phyloP scores from a whole-genome alignment of 805 yeast species.

The Starmerella vaccinii region DNA sequence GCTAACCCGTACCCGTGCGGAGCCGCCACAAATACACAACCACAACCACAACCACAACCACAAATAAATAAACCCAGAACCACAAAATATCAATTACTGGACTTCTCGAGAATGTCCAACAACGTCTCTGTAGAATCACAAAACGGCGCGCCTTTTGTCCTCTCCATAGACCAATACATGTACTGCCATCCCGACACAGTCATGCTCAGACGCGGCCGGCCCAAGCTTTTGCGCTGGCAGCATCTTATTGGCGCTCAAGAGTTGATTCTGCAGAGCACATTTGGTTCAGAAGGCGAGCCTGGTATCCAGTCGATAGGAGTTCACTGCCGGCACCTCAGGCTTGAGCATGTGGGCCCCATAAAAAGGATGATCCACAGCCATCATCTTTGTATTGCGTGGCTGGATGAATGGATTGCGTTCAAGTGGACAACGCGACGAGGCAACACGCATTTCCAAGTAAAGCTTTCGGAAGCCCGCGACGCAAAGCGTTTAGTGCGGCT shows the following conservation, averaged over 20 bases:
- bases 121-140: too few relatives aligned
- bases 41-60: not conserved
- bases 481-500: not conserved
- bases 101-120: too few relatives aligned
- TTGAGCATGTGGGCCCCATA: constrained; percentile 3
- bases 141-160: not conserved
- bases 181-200: constrained; percentile 18
- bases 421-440: constrained; percentile 14
- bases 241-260: constrained; percentile 10
- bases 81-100: too few relatives aligned
- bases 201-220: not conserved
- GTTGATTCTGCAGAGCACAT: not conserved
- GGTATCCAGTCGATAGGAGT: not conserved
- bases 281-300: too few relatives aligned
- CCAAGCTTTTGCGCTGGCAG: constrained; percentile 14
- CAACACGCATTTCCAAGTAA: constrained; percentile 12
- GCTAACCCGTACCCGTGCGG: not conserved
- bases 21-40: not conserved
- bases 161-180: constrained; percentile 9
- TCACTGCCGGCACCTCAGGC: not conserved
- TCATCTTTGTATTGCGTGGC: not conserved
- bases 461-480: not conserved
- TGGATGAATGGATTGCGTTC: constrained; percentile 5
- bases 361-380: not conserved
- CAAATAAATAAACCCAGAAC: not conserved